Conservation (phyloP, 306 rosid species). For the Cajanus cajan region DNA sequence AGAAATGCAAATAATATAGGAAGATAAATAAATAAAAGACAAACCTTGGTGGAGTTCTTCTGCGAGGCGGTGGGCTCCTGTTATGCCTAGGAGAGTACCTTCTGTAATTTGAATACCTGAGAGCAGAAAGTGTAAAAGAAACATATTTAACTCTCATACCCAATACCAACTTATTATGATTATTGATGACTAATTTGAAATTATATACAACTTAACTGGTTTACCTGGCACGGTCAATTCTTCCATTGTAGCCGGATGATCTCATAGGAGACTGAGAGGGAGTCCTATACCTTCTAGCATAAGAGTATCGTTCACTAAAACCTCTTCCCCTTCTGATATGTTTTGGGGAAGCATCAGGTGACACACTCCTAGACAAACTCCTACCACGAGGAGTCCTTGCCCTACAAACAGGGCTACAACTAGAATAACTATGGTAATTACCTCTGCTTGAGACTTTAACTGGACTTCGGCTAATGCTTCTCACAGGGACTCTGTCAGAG, state of each 20-base stretch:
- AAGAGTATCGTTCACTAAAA: slow-evolving; percentile 89
- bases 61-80: slow-evolving; percentile 82
- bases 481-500: slow-evolving; percentile 65
- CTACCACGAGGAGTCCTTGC: slow-evolving; percentile 70
- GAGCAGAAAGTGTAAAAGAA: background rate
- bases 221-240: slow-evolving; percentile 70
- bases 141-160: background rate
- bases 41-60: slow-evolving; percentile 84
- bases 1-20: background rate
- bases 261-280: slow-evolving; percentile 88
- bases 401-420: slow-evolving; percentile 73
- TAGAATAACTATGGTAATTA: slow-evolving; percentile 72
- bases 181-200: background rate
- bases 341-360: slow-evolving; percentile 83
- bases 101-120: slow-evolving; percentile 75
- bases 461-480: slow-evolving; percentile 72
- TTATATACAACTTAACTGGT: background rate
- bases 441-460: slow-evolving; percentile 52
- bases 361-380: slow-evolving; percentile 81
- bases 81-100: slow-evolving; percentile 89
- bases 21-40: background rate
- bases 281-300: slow-evolving; percentile 88
- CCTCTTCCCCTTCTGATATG: slow-evolving; percentile 95
- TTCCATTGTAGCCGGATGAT: slow-evolving; percentile 76
- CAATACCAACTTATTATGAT: background rate